Base-by-base conservation (phyloP, 2,329 filamentous ascomycete genomes). In the Arthroderma sp. region DNA sequence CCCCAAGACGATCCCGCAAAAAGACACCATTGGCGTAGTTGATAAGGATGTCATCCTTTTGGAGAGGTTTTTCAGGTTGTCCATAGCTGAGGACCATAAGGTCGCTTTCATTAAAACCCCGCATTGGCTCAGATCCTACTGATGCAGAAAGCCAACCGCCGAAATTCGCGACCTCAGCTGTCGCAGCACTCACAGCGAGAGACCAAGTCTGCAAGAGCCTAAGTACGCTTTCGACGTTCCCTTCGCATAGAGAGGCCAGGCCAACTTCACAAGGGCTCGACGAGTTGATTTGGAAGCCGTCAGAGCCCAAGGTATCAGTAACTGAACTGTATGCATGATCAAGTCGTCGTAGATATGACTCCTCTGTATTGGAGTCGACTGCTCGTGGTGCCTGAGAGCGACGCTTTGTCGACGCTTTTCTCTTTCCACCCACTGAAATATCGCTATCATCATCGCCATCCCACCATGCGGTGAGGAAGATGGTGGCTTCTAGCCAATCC, bases 381-480 rank as follows among this genome's bases (percentile, higher is more conserved):
- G 74, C 67, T 39, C 67, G 66, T 13, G 61, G 56, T 9, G 70
- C 65, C 15, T 77, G 72, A 21, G 74, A 71, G 33, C 44, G 53
- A 9, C 47, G 56, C 21, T 47, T 58, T 28, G 19, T 52, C 5
- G 53, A 17, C n/a, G 25, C 47, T 33, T 60, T 61, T 21, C 64
- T 60, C 13, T 44, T 49, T 13, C 60, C 59, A 25, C 64, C 58
- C 38, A 70, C 66, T 1, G 69, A 62, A 28, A 71, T 63, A 1
- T 75, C 73, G 13, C 77, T 75, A 8, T 84, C 79, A 59, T 83
- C 81, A n/a, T 81, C 81, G 60, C 93, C 88, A 67, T 95, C 86
- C 90, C 91, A 95, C 91, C 91, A 97, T 4, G 87, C 84, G 33
- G 91, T 84, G 54, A 97, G 75, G 1, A 85, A 87, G 59, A 96